Evolutionary conservation across 2,329 filamentous ascomycete genomes (phyloP).

Genomic region (Talaromyces rugulosus): DNA sequence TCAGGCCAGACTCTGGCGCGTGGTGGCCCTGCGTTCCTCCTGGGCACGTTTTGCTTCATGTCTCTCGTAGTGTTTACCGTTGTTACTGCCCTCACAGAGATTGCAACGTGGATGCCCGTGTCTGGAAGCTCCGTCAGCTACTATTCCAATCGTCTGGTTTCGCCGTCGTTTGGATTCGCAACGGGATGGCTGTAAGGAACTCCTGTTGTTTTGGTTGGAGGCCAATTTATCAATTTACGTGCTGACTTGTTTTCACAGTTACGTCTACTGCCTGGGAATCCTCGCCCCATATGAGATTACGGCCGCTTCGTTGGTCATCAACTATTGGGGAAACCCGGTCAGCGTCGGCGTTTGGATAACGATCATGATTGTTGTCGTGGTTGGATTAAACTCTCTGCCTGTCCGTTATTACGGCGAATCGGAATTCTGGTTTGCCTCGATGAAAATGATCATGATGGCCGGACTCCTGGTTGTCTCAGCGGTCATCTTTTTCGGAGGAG

Average conservation of each 20-base stretch:
- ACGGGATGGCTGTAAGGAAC: conserved; percentile 47
- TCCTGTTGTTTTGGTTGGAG: conserved; percentile 48
- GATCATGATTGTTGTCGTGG: conserved; percentile 57
- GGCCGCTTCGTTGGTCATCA: conserved; percentile 62
- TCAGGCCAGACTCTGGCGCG: conserved; percentile 49
- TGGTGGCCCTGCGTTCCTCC: conserved; percentile 49
- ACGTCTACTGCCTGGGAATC: conserved; percentile 46
- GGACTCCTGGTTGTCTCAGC: conserved; percentile 51
- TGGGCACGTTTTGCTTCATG: conserved; percentile 50
- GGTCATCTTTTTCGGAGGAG: conserved; percentile 54
- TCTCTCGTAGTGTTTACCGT: conserved; percentile 45
- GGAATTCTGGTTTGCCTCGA: conserved; percentile 51
- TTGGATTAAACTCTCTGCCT: conserved; percentile 45
- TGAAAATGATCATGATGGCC: conserved; percentile 50
- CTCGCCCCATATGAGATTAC: conserved; percentile 57
- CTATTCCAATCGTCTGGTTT: conserved; percentile 39
- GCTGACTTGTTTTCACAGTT: conserved; percentile 26
- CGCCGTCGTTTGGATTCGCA: conserved; percentile 37
- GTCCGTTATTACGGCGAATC: conserved; percentile 51
- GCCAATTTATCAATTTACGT: conserved; percentile 29
- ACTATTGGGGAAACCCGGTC: conserved; percentile 52
- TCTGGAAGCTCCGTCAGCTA: conserved; percentile 41
- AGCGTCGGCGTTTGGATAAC: conserved; percentile 49
- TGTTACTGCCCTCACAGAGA: conserved; percentile 46
- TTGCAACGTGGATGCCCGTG: conserved; percentile 38